These are phyloP conservation scores for Pseudoturritis turrita DNA, from an alignment of 345 rosid species.

Conservation along the genomic window DNA sequence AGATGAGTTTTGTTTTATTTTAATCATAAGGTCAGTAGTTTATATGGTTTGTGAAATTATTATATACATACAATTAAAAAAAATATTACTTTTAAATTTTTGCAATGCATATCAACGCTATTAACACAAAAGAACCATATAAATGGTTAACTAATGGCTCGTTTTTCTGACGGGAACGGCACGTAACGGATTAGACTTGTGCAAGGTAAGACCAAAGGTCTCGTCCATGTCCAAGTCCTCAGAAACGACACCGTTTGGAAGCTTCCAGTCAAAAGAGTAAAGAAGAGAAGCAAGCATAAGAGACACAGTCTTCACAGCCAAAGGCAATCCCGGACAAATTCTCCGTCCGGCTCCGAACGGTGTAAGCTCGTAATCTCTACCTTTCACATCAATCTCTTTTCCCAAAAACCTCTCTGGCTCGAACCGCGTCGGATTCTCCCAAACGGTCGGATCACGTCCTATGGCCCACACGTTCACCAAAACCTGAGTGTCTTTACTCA, in stretches of 20 bases:
- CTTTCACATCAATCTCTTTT: constrained; percentile 21
- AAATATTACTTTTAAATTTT: no score
- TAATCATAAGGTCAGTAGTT: no score
- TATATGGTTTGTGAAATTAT: neutral
- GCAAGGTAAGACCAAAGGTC: constrained; percentile 29
- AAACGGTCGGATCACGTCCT: constrained; percentile 33
- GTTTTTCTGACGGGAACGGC: constrained; percentile 16
- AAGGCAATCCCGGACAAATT: constrained; percentile 32
- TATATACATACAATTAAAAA: neutral
- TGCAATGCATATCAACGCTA: no score
- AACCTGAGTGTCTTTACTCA: constrained; percentile 36
- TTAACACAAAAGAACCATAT: neutral
- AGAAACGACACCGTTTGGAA: constrained; percentile 24
- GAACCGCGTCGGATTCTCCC: constrained; percentile 30
- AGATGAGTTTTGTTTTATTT: no score
- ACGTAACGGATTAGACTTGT: constrained; percentile 24
- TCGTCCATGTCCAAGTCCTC: constrained; percentile 41
- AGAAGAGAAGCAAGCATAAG: constrained; percentile 43
- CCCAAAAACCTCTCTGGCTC: constrained; percentile 33
- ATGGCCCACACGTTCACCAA: constrained; percentile 37
- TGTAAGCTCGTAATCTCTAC: constrained; percentile 26
- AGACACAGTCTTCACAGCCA: constrained; percentile 39
- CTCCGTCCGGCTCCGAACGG: constrained; percentile 27
- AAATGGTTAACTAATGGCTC: neutral
- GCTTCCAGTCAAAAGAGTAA: constrained; percentile 43